Percentiles rank a stretch among this genome's conserved stretches.
phyloP scores from a whole-genome alignment of 2,329 filamentous ascomycete species.

The Fusarium sp. region DNA sequence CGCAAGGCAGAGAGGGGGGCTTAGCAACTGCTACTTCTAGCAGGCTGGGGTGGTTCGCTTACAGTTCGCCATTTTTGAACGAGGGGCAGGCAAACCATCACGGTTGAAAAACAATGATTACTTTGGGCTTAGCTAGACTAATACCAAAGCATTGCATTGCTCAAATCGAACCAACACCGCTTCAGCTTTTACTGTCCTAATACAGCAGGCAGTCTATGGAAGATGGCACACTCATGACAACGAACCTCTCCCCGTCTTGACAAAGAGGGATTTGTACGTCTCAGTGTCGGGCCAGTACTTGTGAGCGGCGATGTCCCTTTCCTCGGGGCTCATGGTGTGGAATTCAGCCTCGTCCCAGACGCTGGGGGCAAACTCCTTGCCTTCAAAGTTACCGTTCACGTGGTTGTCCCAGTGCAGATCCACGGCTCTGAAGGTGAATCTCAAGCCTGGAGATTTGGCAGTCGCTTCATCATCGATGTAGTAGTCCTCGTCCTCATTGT shows the following conservation, averaged over 20 bases:
- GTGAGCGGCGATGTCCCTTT: neutral
- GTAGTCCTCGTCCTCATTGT: neutral
- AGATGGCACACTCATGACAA: neutral
- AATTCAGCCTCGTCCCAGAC: neutral
- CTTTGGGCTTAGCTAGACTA: neutral
- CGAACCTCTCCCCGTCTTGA: neutral
- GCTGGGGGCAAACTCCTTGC: neutral
- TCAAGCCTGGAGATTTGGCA: neutral
- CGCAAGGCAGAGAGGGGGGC: neutral
- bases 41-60: neutral
- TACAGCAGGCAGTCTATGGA: neutral
- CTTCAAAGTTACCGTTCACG: neutral
- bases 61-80: neutral
- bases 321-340: neutral
- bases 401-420: neutral
- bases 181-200: neutral
- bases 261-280: neutral
- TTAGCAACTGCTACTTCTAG: neutral
- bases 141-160: neutral
- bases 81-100: neutral
- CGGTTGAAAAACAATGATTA: neutral
- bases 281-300: neutral
- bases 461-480: neutral
- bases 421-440: neutral
- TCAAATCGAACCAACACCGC: neutral